A percentile compares a stretch with the other conserved stretches of the same genome.
Conservation (phyloP, 1,284 basidiomycete species). For the Cutaneotrichosporon spelunceum region DNA sequence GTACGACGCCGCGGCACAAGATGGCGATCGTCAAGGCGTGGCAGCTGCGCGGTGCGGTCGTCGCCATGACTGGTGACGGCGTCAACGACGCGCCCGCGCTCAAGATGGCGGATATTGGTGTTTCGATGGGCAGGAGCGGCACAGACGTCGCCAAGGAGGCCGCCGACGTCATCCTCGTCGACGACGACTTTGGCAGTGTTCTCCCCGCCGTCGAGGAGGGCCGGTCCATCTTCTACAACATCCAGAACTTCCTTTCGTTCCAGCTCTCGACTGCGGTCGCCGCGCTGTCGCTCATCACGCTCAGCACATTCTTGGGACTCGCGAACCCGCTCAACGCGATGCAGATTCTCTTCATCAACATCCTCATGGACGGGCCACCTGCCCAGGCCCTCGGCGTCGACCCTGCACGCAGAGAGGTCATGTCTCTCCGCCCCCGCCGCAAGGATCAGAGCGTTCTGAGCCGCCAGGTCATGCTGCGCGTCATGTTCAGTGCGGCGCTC, state of each 20-base stretch:
- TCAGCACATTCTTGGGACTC: slow-evolving; percentile 83
- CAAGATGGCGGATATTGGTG: slow-evolving; percentile 96
- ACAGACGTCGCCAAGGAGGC: slow-evolving; percentile 99
- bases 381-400: slow-evolving; percentile 95
- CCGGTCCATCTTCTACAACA: slow-evolving; percentile 97
- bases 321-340: slow-evolving; percentile 94
- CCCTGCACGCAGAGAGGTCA: slow-evolving; percentile 85
- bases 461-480: slow-evolving; percentile 66
- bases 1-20: slow-evolving; percentile 94
- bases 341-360: slow-evolving; percentile 99
- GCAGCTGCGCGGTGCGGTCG: slow-evolving; percentile 80
- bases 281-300: slow-evolving; percentile 87
- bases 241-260: slow-evolving; percentile 96
- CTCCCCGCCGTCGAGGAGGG: slow-evolving; percentile 93
- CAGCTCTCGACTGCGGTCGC: slow-evolving; percentile 95
- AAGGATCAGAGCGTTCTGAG: slow-evolving; percentile 88
- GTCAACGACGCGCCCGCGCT: slow-evolving; percentile 96
- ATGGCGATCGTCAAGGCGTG: slow-evolving; percentile 95
- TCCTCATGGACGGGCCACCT: slow-evolving; percentile 97
- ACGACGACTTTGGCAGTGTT: slow-evolving; percentile 95
- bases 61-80: slow-evolving; percentile 97
- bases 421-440: slow-evolving; percentile 79
- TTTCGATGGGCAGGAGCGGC: slow-evolving; percentile 94
- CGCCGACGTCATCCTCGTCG: slow-evolving; percentile 92
- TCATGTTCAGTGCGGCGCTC: slow-evolving; percentile 83